Conservation (phyloP, 1,284 basidiomycete genomes). For the Athelia sp. region DNA sequence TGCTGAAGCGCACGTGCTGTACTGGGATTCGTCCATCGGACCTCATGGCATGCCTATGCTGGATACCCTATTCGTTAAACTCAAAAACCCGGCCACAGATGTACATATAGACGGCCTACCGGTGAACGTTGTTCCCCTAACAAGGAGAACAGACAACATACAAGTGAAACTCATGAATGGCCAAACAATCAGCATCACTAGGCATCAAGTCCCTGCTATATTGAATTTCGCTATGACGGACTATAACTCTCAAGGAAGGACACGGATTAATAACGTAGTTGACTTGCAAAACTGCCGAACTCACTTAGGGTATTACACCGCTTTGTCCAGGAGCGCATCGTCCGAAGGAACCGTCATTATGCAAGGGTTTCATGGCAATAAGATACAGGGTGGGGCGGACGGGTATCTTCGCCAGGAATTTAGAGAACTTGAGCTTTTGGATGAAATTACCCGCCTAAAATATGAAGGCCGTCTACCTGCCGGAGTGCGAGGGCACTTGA, state of each 20-base stretch:
- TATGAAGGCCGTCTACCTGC: slow-evolving; percentile 16
- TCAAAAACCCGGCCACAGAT: slow-evolving; percentile 17
- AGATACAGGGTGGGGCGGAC: slow-evolving; percentile 15
- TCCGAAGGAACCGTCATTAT: slow-evolving; percentile 28
- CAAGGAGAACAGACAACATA: no score
- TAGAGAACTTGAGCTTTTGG: no score
- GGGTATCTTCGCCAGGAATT: slow-evolving; percentile 21
- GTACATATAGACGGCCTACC: slow-evolving; percentile 28
- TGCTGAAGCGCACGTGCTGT: slow-evolving; percentile 27
- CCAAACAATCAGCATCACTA: slow-evolving; percentile 12
- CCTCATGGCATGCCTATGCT: slow-evolving; percentile 5
- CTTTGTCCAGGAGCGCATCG: slow-evolving; percentile 25
- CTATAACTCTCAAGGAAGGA: slow-evolving; percentile 34
- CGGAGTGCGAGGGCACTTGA: slow-evolving; percentile 9
- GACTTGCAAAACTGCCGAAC: slow-evolving; percentile 22
- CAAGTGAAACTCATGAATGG: slow-evolving; percentile 24
- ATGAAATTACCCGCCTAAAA: slow-evolving; percentile 23
- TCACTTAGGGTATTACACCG: slow-evolving; percentile 31
- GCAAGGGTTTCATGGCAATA: slow-evolving; percentile 17
- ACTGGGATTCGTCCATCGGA: slow-evolving; percentile 20
- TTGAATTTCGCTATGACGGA: slow-evolving; percentile 39
- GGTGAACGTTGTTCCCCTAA: slow-evolving; percentile 34
- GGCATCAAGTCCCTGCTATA: slow-evolving; percentile 28
- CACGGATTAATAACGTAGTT: slow-evolving; percentile 25
- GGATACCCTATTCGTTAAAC: slow-evolving; percentile 24